Percentiles rank a stretch among this genome's conserved stretches.
phyloP scores from a whole-genome alignment of 2,329 filamentous ascomycete species.

The Tolypocladium inflatum region DNA sequence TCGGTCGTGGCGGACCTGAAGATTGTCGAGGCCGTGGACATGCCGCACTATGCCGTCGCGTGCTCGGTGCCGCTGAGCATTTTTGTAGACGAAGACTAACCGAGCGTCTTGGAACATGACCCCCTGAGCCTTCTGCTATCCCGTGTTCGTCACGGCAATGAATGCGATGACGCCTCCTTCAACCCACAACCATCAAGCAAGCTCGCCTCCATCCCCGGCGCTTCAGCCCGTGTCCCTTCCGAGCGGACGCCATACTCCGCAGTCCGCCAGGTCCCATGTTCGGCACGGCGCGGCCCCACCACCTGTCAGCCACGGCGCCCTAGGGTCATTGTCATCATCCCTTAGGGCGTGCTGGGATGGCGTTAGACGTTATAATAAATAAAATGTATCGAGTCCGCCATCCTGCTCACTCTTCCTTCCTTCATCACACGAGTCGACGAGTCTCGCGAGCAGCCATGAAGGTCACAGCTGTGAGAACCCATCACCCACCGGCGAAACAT shows the following conservation, averaged over 20 bases:
- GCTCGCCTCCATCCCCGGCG: neutral
- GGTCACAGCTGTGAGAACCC: conserved; percentile 17
- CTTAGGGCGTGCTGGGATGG: neutral
- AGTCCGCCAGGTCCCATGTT: no score
- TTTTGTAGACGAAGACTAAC: conserved; percentile 20
- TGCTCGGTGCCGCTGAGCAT: conserved; percentile 38
- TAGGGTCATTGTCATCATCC: neutral
- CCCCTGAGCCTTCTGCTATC: neutral
- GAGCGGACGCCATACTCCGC: neutral
- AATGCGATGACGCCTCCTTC: neutral
- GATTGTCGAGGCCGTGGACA: conserved; percentile 42
- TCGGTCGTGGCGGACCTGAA: conserved; percentile 40
- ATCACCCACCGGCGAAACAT: neutral
- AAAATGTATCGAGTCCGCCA: no score
- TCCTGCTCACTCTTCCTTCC: no score
- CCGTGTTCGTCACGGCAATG: neutral
- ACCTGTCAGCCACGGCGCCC: neutral
- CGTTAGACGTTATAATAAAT: no score
- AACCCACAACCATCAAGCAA: neutral
- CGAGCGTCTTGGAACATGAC: no score
- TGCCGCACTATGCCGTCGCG: conserved; percentile 42
- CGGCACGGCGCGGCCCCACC: no score
- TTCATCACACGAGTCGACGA: neutral
- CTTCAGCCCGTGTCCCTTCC: neutral
- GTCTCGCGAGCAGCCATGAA: conserved; percentile 13